Conservation (phyloP, 805 yeast species). For the Lipomyces kockii region DNA sequence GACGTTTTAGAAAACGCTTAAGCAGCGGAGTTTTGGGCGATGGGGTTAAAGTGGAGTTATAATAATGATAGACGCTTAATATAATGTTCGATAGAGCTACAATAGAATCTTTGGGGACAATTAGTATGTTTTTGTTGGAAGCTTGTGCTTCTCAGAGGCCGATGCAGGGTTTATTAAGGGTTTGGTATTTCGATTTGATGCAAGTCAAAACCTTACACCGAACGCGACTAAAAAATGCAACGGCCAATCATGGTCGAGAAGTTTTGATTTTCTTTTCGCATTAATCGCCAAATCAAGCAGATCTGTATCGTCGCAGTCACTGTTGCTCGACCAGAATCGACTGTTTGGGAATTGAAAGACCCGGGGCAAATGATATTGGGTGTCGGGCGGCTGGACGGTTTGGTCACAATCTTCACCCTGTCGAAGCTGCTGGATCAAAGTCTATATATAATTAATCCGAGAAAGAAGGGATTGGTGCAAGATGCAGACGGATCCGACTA, state of each 20-base stretch:
- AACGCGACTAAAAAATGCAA: no score
- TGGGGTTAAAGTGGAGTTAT: slow-evolving; percentile 11
- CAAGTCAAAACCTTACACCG: no score
- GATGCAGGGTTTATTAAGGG: no score
- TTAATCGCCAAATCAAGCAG: neutral
- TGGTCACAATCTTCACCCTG: neutral
- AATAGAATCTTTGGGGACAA: neutral
- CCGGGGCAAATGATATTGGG: neutral
- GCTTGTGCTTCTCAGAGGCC: no score
- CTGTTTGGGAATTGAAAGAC: neutral
- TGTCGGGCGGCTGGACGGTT: neutral
- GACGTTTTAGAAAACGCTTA: slow-evolving; percentile 26
- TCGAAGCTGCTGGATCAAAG: neutral
- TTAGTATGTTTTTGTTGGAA: no score
- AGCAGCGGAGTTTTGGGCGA: slow-evolving; percentile 22
- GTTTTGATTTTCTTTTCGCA: neutral
- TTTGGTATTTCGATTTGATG: no score
- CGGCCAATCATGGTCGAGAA: no score
- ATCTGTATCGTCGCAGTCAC: neutral
- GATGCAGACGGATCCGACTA: slow-evolving; percentile 3
- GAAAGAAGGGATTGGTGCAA: neutral
- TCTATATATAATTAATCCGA: neutral
- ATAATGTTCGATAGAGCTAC: neutral
- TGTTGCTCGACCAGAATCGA: neutral
- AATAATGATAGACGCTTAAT: neutral